Conservation (phyloP, 2,329 filamentous ascomycete species). For the Colletotrichum australisinense region DNA sequence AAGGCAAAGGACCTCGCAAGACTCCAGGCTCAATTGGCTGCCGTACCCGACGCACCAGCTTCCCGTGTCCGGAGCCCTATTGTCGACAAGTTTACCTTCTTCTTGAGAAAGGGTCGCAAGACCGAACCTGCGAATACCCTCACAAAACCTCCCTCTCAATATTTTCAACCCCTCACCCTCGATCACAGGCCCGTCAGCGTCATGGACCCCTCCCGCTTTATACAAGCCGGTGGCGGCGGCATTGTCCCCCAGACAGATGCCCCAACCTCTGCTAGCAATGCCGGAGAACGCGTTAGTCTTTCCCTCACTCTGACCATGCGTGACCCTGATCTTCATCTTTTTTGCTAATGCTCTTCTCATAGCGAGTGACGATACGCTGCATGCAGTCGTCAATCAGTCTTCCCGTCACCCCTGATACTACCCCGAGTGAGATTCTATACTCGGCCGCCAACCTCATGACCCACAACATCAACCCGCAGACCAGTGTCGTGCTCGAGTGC, state of each 20-base stretch:
- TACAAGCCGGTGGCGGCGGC: conserved; percentile 58
- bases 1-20: conserved; percentile 60
- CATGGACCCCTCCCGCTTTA: conserved; percentile 43
- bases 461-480: conserved; percentile 71
- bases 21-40: conserved; percentile 55
- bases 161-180: conserved; percentile 24
- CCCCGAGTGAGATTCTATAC: conserved; percentile 77
- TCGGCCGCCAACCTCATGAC: conserved; percentile 73
- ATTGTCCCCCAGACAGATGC: conserved; percentile 73
- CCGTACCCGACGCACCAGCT: conserved; percentile 45
- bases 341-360: conserved; percentile 41
- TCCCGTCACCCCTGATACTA: conserved; percentile 81
- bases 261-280: conserved; percentile 83
- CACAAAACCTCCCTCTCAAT: conserved; percentile 25
- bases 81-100: conserved; percentile 60
- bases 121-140: conserved; percentile 44
- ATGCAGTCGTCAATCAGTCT: conserved; percentile 76
- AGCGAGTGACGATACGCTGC: conserved; percentile 80
- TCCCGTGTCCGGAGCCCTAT: conserved; percentile 53
- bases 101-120: conserved; percentile 54
- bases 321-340: background rate
- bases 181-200: conserved; percentile 26
- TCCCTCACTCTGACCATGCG: background rate
- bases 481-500: conserved; percentile 80
- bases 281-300: conserved; percentile 75